These are phyloP conservation scores for Pezicula carpinea DNA, from an alignment of 2,329 filamentous ascomycete species.

Conservation along the genomic window DNA sequence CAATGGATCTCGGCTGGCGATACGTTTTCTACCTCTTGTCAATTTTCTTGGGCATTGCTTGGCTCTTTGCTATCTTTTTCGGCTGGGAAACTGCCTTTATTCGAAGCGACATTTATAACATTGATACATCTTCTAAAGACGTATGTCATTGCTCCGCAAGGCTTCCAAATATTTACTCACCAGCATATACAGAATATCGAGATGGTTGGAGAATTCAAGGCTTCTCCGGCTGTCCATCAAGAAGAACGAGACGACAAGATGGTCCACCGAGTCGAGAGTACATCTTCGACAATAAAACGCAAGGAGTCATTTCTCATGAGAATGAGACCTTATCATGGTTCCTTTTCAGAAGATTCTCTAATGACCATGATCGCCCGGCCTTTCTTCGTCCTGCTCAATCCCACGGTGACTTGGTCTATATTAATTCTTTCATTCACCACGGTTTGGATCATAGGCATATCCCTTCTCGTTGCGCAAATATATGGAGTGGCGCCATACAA, in stretches of 20 bases:
- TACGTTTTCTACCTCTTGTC: constrained; percentile 44
- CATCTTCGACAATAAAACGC: too few relatives aligned
- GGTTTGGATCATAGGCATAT: constrained; percentile 36
- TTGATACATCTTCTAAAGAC: constrained; percentile 4
- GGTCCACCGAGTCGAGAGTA: background rate
- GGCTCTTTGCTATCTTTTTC: constrained; percentile 38
- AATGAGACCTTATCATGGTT: constrained; percentile 7
- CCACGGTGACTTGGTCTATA: constrained; percentile 45
- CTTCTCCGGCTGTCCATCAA: too few relatives aligned
- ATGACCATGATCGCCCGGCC: constrained; percentile 35
- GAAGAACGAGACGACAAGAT: background rate
- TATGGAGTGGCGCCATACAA: constrained; percentile 42
- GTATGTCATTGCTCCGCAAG: background rate
- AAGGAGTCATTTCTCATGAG: too few relatives aligned
- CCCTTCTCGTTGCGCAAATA: constrained; percentile 38
- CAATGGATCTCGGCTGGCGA: constrained; percentile 29
- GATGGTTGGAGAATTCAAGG: too few relatives aligned
- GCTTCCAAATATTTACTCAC: background rate
- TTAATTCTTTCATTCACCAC: constrained; percentile 36
- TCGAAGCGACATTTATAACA: constrained; percentile 18
- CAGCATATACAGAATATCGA: background rate
- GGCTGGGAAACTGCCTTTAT: constrained; percentile 46
- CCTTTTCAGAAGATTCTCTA: constrained; percentile 31
- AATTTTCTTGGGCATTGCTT: constrained; percentile 37
- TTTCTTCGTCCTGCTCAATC: constrained; percentile 42